phyloP scores from a whole-genome alignment of 2,329 filamentous ascomycete species.

The Calonectria hawksworthii region DNA sequence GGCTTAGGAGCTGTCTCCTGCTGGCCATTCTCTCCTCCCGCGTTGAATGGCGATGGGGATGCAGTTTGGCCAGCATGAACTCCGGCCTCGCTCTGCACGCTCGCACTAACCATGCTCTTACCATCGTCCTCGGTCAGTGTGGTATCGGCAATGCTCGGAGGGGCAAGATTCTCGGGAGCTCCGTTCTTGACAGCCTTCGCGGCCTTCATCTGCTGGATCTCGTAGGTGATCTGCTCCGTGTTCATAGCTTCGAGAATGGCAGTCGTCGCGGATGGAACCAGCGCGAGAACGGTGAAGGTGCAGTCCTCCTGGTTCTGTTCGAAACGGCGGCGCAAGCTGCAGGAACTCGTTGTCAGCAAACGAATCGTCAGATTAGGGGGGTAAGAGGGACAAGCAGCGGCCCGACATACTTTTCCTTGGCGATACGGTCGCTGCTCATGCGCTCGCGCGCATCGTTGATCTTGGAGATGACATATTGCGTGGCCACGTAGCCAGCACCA shows the following conservation, averaged over 20 bases:
- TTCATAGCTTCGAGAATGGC: constrained; percentile 90
- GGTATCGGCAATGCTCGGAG: constrained; percentile 74
- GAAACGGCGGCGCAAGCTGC: constrained; percentile 91
- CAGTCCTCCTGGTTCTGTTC: constrained; percentile 99
- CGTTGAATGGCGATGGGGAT: constrained; percentile 65
- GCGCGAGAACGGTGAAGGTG: constrained; percentile 96
- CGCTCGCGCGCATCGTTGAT: constrained; percentile 94
- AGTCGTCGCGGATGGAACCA: constrained; percentile 91
- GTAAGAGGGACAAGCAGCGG: neutral
- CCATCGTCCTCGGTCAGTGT: constrained; percentile 88
- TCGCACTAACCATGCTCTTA: constrained; percentile 79
- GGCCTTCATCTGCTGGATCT: constrained; percentile 92
- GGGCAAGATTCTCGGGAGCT: constrained; percentile 66
- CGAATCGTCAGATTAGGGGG: neutral
- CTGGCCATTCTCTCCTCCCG: constrained; percentile 49
- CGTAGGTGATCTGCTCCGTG: constrained; percentile 92
- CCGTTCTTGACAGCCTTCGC: constrained; percentile 73
- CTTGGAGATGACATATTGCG: constrained; percentile 93
- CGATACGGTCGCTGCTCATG: constrained; percentile 95
- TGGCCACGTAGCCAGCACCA: constrained; percentile 90
- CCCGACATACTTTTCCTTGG: constrained; percentile 88
- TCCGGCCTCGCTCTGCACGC: constrained; percentile 84
- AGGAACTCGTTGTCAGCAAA: constrained; percentile 16
- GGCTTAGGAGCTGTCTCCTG: constrained; percentile 63
- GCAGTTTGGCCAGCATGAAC: constrained; percentile 85